Base-by-base conservation (phyloP, 2,329 filamentous ascomycete species). In the Clonostachys rhizophaga region DNA sequence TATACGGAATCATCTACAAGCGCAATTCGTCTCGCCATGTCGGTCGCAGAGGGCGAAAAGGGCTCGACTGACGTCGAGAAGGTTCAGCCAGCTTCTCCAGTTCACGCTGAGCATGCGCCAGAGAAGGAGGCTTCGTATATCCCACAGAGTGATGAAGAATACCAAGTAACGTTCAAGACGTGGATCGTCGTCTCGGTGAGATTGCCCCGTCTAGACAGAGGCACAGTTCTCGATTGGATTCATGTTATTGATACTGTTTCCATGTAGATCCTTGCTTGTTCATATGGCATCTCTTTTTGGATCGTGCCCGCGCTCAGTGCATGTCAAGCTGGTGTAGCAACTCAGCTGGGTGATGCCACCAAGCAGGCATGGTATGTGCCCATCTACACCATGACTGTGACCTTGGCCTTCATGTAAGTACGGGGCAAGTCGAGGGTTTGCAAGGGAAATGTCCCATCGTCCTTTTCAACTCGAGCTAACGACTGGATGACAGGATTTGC, bases 121-220 rank as follows among this genome's bases (percentile, higher is more conserved):
- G 9, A 30, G 24, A 35, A 13, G 36, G 14, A 30, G 37, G n/a
- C 18, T 14, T 35, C 33, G 7, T 59, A 60, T 45, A 54, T 66
- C 34, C 63, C 62, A 3, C 46, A 57, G 34, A 56, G 47, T 42
- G 63, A 67, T 47, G 58, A 59, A 18, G 60, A 67, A 45, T 68
- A 68, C 52, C 56, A 62, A 49, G 65, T 69, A 43, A 69, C 66
- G 5, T 58, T 67, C 52, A 68, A 68, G 55, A 68, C 65, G 13
- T 69, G 64, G 65, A 60, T 65, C 43, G 65, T 69, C 9, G 64
- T 67, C 33, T 49, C 57, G 49, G 55, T 55, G 46, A 39, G 45
- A 20, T 17, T 30, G 24, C 9, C 9, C 24, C 24, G 9, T 9
- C 24, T 30, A 30, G 24, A 30, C 24, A 30, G 24, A 30, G 6